Conservation (phyloP, 2,329 filamentous ascomycete genomes). For the Hortaea sp. region DNA sequence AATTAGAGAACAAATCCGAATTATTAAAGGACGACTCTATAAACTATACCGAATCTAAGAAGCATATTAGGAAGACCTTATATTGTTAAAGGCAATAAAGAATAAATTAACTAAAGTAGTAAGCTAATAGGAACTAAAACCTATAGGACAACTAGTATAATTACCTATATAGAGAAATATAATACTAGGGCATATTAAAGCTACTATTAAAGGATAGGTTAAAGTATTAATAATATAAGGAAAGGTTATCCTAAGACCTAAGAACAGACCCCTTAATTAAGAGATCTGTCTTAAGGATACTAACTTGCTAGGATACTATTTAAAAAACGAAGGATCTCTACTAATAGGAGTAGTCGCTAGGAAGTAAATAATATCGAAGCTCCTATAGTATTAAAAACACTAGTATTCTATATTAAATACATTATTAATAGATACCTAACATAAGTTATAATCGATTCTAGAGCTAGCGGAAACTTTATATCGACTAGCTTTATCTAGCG, state of each 20-base stretch:
- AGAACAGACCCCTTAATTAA: too few species aligned
- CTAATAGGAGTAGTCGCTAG: background rate
- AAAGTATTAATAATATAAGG: too few species aligned
- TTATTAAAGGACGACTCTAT: background rate
- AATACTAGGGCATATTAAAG: background rate
- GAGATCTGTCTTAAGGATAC: too few species aligned
- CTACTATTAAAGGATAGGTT: too few species aligned
- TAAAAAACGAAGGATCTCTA: background rate
- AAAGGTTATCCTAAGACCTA: too few species aligned
- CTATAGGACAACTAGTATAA: background rate
- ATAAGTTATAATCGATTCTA: conserved; percentile 7
- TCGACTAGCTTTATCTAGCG: conserved; percentile 1
- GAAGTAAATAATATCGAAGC: background rate
- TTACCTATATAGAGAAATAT: background rate
- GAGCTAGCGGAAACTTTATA: conserved; percentile 9
- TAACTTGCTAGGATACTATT: background rate
- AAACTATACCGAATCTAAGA: conserved; percentile 1
- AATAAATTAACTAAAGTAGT: background rate
- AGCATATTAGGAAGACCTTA: background rate
- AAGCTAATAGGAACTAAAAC: background rate
- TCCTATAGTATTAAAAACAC: conserved; percentile 1
- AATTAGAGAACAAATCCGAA: conserved; percentile 1
- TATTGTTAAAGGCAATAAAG: background rate
- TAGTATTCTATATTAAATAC: conserved; percentile 3
- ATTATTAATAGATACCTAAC: conserved; percentile 3